Percentiles rank a stretch among this genome's conserved stretches.
phyloP scores from a whole-genome alignment of 2,329 filamentous ascomycete genomes.

The Plenodomus biglobosus region DNA sequence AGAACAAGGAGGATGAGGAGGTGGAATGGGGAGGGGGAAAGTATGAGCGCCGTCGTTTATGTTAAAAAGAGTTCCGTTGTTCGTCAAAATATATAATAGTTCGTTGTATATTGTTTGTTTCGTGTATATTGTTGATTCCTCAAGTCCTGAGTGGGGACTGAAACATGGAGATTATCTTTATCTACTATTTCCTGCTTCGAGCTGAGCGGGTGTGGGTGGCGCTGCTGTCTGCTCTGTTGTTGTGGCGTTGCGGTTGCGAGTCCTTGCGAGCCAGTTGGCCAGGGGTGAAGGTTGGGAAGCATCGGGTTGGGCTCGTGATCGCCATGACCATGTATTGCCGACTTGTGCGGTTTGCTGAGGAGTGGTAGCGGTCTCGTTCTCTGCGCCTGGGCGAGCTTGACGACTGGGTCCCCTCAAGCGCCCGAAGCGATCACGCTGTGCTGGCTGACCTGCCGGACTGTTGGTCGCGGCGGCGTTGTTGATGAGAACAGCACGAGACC shows the following conservation, averaged over 20 bases:
- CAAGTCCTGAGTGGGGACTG: no score
- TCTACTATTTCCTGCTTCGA: conserved; percentile 40
- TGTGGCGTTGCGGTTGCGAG: conserved; percentile 16
- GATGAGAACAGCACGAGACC: conserved; percentile 37
- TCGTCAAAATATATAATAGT: no score
- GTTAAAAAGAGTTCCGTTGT: no score
- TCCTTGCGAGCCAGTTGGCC: conserved; percentile 34
- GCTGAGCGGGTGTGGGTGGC: conserved; percentile 40
- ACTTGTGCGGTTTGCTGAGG: conserved; percentile 13
- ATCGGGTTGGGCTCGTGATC: conserved; percentile 21
- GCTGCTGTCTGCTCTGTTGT: conserved; percentile 15
- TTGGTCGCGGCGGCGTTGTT: no score
- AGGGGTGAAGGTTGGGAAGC: conserved; percentile 22
- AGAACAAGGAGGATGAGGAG: no score
- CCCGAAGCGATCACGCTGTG: conserved; percentile 21
- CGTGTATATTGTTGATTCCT: no score
- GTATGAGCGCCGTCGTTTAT: no score
- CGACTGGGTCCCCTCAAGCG: conserved; percentile 31
- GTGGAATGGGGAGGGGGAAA: no score
- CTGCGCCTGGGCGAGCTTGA: conserved; percentile 18
- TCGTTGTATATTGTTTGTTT: no score
- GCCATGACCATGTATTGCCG: conserved; percentile 22
- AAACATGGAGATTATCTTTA: no score
- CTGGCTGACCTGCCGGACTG: conserved; percentile 7
- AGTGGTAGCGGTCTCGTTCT: conserved; percentile 4